These are phyloP conservation scores for Eucalyptus tenuipes DNA, from an alignment of 345 rosid species.

Conservation along the genomic window DNA sequence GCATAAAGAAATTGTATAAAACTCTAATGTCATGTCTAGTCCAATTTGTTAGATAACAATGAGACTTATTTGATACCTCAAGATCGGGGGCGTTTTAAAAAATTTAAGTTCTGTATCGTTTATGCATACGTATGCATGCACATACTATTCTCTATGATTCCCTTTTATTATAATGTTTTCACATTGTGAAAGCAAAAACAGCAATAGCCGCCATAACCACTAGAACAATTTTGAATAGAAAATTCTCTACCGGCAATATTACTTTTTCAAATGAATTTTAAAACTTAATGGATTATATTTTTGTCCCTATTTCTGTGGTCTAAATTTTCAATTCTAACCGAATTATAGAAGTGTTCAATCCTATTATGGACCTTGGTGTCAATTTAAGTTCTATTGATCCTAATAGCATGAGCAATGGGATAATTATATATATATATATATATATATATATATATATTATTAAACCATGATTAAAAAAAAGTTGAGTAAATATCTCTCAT, in stretches of 20 bases:
- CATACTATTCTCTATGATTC: background rate
- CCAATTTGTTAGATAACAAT: background rate
- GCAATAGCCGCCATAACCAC: background rate
- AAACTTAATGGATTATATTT: background rate
- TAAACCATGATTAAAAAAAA: background rate
- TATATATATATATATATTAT: no score
- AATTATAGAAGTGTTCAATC: background rate
- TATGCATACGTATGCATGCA: background rate
- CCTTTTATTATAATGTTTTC: background rate
- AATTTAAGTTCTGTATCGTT: background rate
- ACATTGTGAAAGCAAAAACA: background rate
- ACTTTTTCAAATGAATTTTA: background rate
- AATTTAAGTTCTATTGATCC: background rate
- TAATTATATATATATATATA: background rate
- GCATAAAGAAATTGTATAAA: background rate
- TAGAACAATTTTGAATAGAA: background rate
- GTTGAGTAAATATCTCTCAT: background rate
- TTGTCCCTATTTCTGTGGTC: background rate
- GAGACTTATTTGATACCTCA: background rate
- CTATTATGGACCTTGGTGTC: background rate
- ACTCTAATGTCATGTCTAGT: background rate
- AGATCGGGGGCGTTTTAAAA: background rate
- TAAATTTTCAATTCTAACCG: background rate
- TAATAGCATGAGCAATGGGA: background rate
- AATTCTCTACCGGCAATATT: background rate